Evolutionary conservation across 2,329 filamentous ascomycete genomes (phyloP), one percentile per base, ranked within the genome.

Genomic region (Arthrinium phaeospermum): DNA sequence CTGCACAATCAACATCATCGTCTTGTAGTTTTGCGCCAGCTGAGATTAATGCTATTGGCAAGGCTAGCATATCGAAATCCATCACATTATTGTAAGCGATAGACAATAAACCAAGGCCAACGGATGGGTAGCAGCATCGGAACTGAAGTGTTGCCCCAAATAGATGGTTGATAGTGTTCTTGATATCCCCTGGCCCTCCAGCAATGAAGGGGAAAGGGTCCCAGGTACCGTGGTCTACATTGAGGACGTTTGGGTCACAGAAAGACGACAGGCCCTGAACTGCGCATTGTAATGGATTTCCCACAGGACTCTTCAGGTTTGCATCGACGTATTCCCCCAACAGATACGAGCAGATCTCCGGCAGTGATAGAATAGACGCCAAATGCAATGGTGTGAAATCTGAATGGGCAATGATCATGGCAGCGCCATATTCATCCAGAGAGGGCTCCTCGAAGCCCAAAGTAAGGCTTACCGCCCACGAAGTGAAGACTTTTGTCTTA

Each of bases 331-430:
- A 24, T 1, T 67, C 16, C 1, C 19, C 4, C 4, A 67, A 22
- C 2, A 67, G 37, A 44, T 67, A 22, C 1, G 7, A 3, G 16
- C 61, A 67, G 41, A 67, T 67, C 1, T 67, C 22, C 8, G 61
- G 61, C 10, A 67, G 41, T n/a, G 30, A 37, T 1, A 67, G 37
- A 3, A 22, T 0, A 44, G 61, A 30, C 2, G 61, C 61, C 61
- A 67, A 19, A 24, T 67, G 61, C n/a, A 67, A 67, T n/a, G 61
- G 61, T 16, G 30, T 67, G 6, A 67, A 67, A 19, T 13, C n/a
- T 4, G 41, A n/a, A 45, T 67, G 34, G n/a, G 41, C 16, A 3
- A 37, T 0, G n/a, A 45, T 10, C n/a, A 3, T 4, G 1, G 24
- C 7, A n/a, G 24, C 24, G 8, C n/a, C 12, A 3, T 12, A 0